Base-by-base conservation (phyloP, 352 stramenopile species). In the Pythium phragmitis region DNA sequence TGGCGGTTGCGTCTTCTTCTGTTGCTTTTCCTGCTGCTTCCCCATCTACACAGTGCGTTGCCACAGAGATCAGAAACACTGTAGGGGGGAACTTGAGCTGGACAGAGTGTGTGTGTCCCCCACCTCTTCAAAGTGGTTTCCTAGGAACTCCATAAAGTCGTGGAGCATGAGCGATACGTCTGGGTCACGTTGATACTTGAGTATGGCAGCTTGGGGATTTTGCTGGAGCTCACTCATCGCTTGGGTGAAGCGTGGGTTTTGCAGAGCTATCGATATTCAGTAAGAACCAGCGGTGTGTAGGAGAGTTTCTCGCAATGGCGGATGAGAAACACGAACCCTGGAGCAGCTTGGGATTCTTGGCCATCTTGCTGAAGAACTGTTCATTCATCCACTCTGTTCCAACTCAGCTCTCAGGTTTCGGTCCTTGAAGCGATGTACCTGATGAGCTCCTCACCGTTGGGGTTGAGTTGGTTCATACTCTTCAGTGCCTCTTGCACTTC, bases 71-170 rank as follows among this genome's bases (percentile, higher is more conserved):
- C 26, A 30, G 26, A 30, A 30, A 30, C 26, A 30, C 26, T 30
- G 26, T 5, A 30, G 4, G 26, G 2, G 26, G 4, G 26, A 30
- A 30, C 26, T 2, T 30, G 26, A 30, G 26, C 26, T 30, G 26
- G 26, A 30, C 26, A 30, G 26, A 5, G 26, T 30, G 21, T 3
- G 14, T 21, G 19, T 70, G n/a, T 52, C 4, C 3, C 26, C 26
- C 26, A 89, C 82, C 79, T 93, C 72, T 67, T 92, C 81, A 43
- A 94, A 92, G 60, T 94, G 82, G 47, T 64, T 70, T 4, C 82
- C 82, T 9, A 92, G 49, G 55, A 92, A 92, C 50, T 75, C 74
- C 72, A 91, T 79, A 39, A 91, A 94, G 55, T 89, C 82, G 23
- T 65, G 66, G 49, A 92, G 60, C 78, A 92, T 90, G 0, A 67